These are phyloP conservation scores for Phaffomyces opuntiae DNA, from an alignment of 805 yeast genomes.

Conservation along the genomic window DNA sequence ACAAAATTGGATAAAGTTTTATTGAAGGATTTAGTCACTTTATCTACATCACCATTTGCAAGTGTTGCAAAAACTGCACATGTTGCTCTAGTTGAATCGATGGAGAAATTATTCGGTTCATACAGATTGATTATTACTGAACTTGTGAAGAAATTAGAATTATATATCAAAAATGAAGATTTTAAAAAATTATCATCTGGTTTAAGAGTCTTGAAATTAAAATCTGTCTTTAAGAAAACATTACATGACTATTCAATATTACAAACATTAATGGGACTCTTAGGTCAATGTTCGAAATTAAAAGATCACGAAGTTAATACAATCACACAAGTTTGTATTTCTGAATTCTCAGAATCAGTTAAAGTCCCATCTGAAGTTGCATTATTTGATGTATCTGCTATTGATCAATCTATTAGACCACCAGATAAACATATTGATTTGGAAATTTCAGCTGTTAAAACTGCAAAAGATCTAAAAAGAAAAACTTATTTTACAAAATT, in stretches of 20 bases:
- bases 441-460: constrained; percentile 50
- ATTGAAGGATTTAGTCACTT: constrained; percentile 54
- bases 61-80: constrained; percentile 69
- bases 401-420: constrained; percentile 44
- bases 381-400: constrained; percentile 35
- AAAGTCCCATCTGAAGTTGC: constrained; percentile 50
- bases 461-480: constrained; percentile 60
- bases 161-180: constrained; percentile 43
- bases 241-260: constrained; percentile 51
- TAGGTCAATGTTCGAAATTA: constrained; percentile 48
- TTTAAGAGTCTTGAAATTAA: constrained; percentile 47
- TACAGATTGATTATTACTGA: constrained; percentile 46
- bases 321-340: constrained; percentile 46
- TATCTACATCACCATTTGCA: constrained; percentile 64
- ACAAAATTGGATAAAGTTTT: constrained; percentile 56
- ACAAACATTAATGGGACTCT: constrained; percentile 36
- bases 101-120: constrained; percentile 64
- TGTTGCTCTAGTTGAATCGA: constrained; percentile 53
- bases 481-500: constrained; percentile 34
- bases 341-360: constrained; percentile 32
- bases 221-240: constrained; percentile 50
- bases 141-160: constrained; percentile 42
- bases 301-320: constrained; percentile 50
- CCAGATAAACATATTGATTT: constrained; percentile 50
- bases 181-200: constrained; percentile 57